phyloP scores from a whole-genome alignment of 768 basidiomycete genomes.

The Pleurotus pulmonarius region DNA sequence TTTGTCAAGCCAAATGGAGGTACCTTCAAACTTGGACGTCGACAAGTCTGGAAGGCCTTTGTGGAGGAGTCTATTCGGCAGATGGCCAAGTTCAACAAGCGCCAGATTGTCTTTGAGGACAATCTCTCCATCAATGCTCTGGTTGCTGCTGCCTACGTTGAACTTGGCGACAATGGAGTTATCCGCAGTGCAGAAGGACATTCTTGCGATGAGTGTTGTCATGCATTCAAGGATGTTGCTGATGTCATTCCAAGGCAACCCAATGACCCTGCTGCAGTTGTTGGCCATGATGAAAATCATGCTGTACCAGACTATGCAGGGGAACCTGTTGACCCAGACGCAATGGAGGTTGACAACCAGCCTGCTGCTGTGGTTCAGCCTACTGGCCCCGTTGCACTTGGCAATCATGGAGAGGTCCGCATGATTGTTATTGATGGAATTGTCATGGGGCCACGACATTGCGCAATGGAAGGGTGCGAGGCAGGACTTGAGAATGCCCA shows the following conservation, averaged over 20 bases:
- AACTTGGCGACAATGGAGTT: too few species aligned
- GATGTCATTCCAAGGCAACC: neutral
- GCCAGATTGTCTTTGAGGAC: too few species aligned
- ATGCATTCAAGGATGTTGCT: neutral
- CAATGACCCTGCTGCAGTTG: neutral
- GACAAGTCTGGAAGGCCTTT: conserved; percentile 15
- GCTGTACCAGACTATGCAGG: neutral
- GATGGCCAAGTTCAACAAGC: too few species aligned
- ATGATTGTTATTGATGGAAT: neutral
- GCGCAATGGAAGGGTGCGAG: conserved; percentile 19
- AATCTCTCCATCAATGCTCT: neutral
- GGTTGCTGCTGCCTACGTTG: neutral
- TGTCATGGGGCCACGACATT: conserved; percentile 12
- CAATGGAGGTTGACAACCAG: too few species aligned
- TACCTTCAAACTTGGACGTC: conserved; percentile 9
- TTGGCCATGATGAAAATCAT: conserved; percentile 2
- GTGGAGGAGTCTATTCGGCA: conserved; percentile 11
- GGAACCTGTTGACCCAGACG: too few species aligned
- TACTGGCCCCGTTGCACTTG: neutral
- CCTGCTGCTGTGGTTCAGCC: too few species aligned
- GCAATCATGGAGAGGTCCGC: neutral
- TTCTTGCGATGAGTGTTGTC: neutral
- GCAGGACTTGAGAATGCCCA: conserved; percentile 15
- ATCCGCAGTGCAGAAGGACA: neutral
- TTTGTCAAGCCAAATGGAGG: neutral